Percentiles rank a stretch among this genome's conserved stretches.
phyloP scores from a whole-genome alignment of 2,329 filamentous ascomycete genomes.

The Sphaerulina musiva region DNA sequence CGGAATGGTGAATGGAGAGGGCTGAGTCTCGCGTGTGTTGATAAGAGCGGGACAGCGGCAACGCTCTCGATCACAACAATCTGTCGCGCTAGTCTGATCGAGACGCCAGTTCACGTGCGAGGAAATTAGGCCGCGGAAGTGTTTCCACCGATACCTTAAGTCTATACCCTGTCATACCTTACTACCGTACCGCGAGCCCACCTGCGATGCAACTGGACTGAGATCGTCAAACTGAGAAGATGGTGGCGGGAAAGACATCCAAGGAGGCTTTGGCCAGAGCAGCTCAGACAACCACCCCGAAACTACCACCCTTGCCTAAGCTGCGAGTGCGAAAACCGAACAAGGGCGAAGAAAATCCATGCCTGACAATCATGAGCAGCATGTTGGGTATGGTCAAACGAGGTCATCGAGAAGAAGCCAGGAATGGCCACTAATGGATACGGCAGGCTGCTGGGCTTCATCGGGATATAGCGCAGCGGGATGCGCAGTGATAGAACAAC shows the following conservation, averaged over 20 bases:
- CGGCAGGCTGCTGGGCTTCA: slow-evolving; percentile 74
- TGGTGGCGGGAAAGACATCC: slow-evolving; percentile 34
- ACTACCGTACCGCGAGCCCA: not conserved
- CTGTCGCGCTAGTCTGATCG: not conserved
- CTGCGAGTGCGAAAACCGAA: slow-evolving; percentile 61
- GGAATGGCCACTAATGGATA: not conserved
- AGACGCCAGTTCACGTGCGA: not conserved
- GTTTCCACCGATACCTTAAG: not conserved
- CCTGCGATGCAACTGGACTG: not conserved
- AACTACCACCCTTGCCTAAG: slow-evolving; percentile 55
- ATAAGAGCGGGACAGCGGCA: not conserved
- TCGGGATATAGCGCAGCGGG: slow-evolving; percentile 61
- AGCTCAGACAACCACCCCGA: slow-evolving; percentile 36
- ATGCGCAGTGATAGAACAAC: slow-evolving; percentile 55
- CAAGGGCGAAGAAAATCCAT: slow-evolving; percentile 56
- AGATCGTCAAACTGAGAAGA: slow-evolving; percentile 11
- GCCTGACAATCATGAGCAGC: slow-evolving; percentile 59
- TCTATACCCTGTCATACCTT: too few species aligned
- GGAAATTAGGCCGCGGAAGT: not conserved
- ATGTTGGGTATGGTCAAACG: slow-evolving; percentile 52
- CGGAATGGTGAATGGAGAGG: not conserved
- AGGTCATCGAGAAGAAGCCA: not conserved
- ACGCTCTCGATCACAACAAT: not conserved
- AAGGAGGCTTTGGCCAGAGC: slow-evolving; percentile 27
- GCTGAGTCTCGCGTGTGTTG: slow-evolving; percentile 4